Evolutionary conservation across 805 yeast species (phyloP).

Genomic region (Komagataella kurtzmanii): DNA sequence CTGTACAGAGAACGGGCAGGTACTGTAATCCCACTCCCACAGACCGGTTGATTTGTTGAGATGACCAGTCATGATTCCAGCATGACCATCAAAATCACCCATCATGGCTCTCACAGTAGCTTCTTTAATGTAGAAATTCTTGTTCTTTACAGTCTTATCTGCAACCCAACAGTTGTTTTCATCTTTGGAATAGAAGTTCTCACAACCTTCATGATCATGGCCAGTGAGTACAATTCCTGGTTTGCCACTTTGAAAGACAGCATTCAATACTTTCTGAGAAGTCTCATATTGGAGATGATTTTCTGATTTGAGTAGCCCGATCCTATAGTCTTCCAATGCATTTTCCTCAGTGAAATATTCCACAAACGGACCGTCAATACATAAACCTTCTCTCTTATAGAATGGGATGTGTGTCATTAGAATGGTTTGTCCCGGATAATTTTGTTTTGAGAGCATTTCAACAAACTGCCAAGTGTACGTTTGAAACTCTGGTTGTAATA

Average conservation of each 20-base stretch:
- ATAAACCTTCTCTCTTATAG: slow-evolving; percentile 68
- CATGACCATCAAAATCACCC: slow-evolving; percentile 91
- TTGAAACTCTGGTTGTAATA: slow-evolving; percentile 58
- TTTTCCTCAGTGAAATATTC: slow-evolving; percentile 41
- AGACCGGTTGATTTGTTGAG: slow-evolving; percentile 25
- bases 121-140: slow-evolving; percentile 41
- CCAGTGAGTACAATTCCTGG: slow-evolving; percentile 84
- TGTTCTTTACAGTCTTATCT: slow-evolving; percentile 21
- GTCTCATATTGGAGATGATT: slow-evolving; percentile 67
- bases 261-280: slow-evolving; percentile 52
- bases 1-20: slow-evolving; percentile 78
- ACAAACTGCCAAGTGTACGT: slow-evolving; percentile 65
- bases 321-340: slow-evolving; percentile 51
- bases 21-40: slow-evolving; percentile 58
- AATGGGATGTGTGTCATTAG: slow-evolving; percentile 84
- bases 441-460: slow-evolving; percentile 35
- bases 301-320: slow-evolving; percentile 65
- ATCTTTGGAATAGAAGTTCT: slow-evolving; percentile 41
- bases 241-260: slow-evolving; percentile 52
- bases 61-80: slow-evolving; percentile 74
- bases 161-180: slow-evolving; percentile 45
- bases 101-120: slow-evolving; percentile 84
- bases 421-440: slow-evolving; percentile 68
- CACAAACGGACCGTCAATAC: slow-evolving; percentile 76
- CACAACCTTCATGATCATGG: slow-evolving; percentile 95